Evolutionary conservation across 2,329 filamentous ascomycete species (phyloP).

Genomic region (Stachybotrys chartarum): DNA sequence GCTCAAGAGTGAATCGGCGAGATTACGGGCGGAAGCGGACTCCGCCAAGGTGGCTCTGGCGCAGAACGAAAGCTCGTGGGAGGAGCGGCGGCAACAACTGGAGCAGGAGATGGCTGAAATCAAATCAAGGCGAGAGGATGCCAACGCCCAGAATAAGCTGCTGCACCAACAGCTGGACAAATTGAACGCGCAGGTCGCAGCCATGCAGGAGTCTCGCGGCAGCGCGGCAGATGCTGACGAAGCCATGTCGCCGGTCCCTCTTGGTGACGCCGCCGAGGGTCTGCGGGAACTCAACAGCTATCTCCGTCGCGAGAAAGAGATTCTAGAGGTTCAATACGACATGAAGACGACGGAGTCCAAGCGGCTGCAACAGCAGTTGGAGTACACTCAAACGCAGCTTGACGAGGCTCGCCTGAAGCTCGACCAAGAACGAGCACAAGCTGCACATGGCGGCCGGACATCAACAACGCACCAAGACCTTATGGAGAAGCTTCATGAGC

Average conservation of each 20-base stretch:
- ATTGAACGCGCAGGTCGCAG: constrained; percentile 70
- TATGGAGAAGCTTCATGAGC: constrained; percentile 89
- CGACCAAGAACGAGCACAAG: constrained; percentile 75
- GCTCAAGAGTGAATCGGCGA: constrained; percentile 70
- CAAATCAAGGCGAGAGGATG: constrained; percentile 71
- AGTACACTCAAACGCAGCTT: constrained; percentile 79
- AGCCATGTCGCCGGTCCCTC: constrained; percentile 39
- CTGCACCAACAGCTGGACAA: constrained; percentile 84
- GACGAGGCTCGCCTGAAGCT: constrained; percentile 86
- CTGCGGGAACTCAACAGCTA: constrained; percentile 89
- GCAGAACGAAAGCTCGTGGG: constrained; percentile 83
- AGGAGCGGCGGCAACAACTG: constrained; percentile 70
- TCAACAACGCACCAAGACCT: constrained; percentile 81
- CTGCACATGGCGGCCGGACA: constrained; percentile 65
- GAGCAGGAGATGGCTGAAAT: constrained; percentile 80
- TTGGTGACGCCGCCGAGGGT: constrained; percentile 60
- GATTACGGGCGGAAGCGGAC: constrained; percentile 73
- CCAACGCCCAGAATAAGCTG: constrained; percentile 82
- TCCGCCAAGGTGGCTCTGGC: constrained; percentile 71
- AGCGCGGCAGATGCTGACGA: constrained; percentile 46
- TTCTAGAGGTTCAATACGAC: constrained; percentile 93
- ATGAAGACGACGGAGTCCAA: constrained; percentile 83
- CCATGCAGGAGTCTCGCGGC: constrained; percentile 69
- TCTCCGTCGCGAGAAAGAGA: constrained; percentile 91
- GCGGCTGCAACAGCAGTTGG: constrained; percentile 81